Percentiles rank a stretch among this genome's conserved stretches.
Evolutionary conservation across 139 green algal genomes (phyloP).

Genomic region (Penium margaritaceum): DNA sequence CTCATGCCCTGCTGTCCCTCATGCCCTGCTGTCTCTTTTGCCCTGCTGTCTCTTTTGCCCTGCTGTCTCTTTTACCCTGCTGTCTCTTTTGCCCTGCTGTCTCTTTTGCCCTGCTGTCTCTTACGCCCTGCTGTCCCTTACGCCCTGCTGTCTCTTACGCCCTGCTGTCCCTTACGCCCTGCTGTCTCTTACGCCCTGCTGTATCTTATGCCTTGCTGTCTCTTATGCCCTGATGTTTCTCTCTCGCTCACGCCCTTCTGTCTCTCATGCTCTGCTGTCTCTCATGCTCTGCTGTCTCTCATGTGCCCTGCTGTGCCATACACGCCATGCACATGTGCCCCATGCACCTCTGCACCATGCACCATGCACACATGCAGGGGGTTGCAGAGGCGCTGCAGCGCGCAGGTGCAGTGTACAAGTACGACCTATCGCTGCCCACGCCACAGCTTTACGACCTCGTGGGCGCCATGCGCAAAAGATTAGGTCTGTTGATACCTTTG

Average conservation of each 20-base stretch:
- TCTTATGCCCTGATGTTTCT: background rate
- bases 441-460: constrained; percentile 75
- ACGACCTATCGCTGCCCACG: constrained; percentile 66
- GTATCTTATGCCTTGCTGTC: background rate
- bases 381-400: constrained; percentile 70
- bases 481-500: constrained; percentile 13
- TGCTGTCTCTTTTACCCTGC: too few species aligned
- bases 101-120: too few species aligned
- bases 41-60: too few species aligned
- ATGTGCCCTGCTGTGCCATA: background rate
- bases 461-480: constrained; percentile 54
- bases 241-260: background rate
- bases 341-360: too few species aligned
- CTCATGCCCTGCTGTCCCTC: too few species aligned
- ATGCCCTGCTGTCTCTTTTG: too few species aligned
- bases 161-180: too few species aligned
- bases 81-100: too few species aligned
- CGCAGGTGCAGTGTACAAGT: constrained; percentile 71
- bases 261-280: background rate
- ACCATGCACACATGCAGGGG: constrained; percentile 6
- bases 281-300: background rate
- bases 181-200: too few species aligned
- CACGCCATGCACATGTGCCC: background rate
- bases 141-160: too few species aligned
- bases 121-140: too few species aligned